Conservation (phyloP, 2,329 filamentous ascomycete species). For the Pezicula radicicola region DNA sequence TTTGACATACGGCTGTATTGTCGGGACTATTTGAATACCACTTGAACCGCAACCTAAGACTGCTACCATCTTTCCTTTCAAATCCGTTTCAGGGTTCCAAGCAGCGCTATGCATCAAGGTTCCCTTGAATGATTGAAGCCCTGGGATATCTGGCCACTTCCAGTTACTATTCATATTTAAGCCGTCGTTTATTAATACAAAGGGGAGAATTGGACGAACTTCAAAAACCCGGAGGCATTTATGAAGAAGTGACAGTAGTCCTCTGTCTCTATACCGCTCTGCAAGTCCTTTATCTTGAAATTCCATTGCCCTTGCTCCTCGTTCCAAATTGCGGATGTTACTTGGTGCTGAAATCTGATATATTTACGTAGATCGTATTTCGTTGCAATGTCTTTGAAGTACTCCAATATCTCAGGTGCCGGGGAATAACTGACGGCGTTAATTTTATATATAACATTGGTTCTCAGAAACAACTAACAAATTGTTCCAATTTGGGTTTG, state of each 20-base stretch:
- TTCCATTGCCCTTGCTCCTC: constrained; percentile 8
- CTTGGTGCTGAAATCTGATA: constrained; percentile 38
- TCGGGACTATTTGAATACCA: constrained; percentile 49
- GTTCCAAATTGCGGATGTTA: constrained; percentile 28
- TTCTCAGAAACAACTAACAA: constrained; percentile 7
- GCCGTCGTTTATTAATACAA: not conserved
- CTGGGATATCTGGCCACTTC: constrained; percentile 49
- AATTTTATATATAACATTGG: not conserved
- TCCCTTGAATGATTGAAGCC: constrained; percentile 48
- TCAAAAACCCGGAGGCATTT: constrained; percentile 46
- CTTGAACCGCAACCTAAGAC: constrained; percentile 55
- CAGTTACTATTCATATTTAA: constrained; percentile 20
- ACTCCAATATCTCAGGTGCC: constrained; percentile 5
- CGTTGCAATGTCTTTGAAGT: constrained; percentile 5
- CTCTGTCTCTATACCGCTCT: constrained; percentile 34
- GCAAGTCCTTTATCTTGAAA: constrained; percentile 7
- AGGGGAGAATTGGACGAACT: not conserved
- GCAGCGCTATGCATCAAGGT: constrained; percentile 50
- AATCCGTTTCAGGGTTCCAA: constrained; percentile 49
- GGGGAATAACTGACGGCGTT: not conserved
- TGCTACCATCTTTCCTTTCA: constrained; percentile 43
- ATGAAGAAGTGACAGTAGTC: constrained; percentile 47
- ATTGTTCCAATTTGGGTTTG: constrained; percentile 17
- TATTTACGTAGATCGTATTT: constrained; percentile 4
- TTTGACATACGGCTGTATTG: constrained; percentile 37